Evolutionary conservation across 2,329 filamentous ascomycete genomes (phyloP).

Genomic region (Curvularia hawaiiensis): DNA sequence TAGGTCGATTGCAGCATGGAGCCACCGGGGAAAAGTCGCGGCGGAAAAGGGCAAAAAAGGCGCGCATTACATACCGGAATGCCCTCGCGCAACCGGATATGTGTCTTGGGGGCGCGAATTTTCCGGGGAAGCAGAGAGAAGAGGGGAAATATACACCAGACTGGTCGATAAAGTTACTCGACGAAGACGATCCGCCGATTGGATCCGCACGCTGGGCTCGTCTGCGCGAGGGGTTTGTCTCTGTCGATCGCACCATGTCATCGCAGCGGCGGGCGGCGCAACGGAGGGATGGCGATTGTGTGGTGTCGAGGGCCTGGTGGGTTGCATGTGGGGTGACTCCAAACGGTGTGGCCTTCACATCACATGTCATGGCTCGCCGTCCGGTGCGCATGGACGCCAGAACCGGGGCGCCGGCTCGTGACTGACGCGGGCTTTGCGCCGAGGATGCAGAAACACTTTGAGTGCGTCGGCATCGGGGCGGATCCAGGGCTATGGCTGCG

Average conservation of each 20-base stretch:
- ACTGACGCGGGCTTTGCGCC: not conserved
- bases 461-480: not conserved
- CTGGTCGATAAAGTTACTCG: not conserved
- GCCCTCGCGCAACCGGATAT: not conserved
- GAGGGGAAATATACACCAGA: not conserved
- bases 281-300: not conserved
- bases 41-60: not conserved
- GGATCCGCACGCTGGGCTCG: not conserved
- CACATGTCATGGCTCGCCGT: not conserved
- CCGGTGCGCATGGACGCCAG: not conserved
- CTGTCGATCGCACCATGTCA: not conserved
- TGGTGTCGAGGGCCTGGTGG: not conserved
- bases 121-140: not conserved
- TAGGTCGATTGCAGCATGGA: not conserved
- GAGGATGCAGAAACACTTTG: not conserved
- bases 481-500: constrained; percentile 1
- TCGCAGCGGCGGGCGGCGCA: not conserved
- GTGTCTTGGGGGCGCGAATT: not conserved
- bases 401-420: constrained; percentile 2
- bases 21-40: not conserved
- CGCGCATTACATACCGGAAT: not conserved
- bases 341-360: constrained; percentile 6
- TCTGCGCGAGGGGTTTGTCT: not conserved
- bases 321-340: constrained; percentile 3
- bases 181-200: not conserved